Conservation (phyloP, 2,329 filamentous ascomycete genomes). For the Hypoxylon sp. region DNA sequence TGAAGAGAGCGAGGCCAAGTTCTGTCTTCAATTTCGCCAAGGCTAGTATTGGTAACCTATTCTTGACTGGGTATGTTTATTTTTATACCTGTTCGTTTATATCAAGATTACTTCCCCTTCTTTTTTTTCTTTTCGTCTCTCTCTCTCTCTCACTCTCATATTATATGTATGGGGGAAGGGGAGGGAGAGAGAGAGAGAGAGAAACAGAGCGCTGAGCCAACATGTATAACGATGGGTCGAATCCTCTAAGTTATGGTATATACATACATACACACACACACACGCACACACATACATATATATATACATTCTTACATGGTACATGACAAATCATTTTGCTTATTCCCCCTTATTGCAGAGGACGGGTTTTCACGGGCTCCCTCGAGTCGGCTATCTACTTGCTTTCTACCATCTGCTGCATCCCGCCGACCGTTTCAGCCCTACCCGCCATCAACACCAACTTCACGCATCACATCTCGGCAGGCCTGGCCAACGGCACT, state of each 20-base stretch:
- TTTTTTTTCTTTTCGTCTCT: not conserved
- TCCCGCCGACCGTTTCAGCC: conserved; percentile 82
- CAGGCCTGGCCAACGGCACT: conserved; percentile 81
- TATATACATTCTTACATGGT: not conserved
- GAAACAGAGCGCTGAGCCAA: not conserved
- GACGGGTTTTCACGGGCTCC: conserved; percentile 89
- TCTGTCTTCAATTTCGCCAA: conserved; percentile 84
- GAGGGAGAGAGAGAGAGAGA: too few relatives aligned
- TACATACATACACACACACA: too few relatives aligned
- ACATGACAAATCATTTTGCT: not conserved
- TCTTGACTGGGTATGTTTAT: conserved; percentile 75
- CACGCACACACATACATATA: too few relatives aligned
- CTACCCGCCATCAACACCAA: conserved; percentile 95
- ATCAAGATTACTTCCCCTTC: not conserved
- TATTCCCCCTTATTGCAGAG: conserved; percentile 56
- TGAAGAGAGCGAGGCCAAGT: conserved; percentile 80
- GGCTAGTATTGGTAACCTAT: conserved; percentile 84
- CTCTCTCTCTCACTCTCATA: not conserved
- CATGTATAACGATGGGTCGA: not conserved
- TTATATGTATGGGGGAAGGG: too few relatives aligned
- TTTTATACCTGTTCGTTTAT: not conserved
- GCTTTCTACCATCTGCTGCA: conserved; percentile 86
- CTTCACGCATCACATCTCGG: conserved; percentile 94
- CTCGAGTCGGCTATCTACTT: conserved; percentile 95
- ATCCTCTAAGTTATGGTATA: not conserved